Evolutionary conservation across 2,329 filamentous ascomycete species (phyloP).

Genomic region (Calonectria hawksworthii): DNA sequence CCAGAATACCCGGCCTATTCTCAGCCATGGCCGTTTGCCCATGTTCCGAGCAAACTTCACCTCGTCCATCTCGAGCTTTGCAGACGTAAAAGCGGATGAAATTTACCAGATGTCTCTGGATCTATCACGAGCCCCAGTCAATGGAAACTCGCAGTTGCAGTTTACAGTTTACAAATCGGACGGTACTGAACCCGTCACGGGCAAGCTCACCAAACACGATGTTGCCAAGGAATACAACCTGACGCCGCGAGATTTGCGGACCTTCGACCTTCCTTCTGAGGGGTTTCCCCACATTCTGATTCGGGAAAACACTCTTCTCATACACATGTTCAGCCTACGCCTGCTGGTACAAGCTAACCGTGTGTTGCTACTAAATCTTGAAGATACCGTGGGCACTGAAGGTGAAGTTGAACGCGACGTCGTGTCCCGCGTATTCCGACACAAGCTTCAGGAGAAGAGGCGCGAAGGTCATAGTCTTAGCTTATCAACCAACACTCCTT

Average conservation of each 20-base stretch:
- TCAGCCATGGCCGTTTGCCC: not conserved
- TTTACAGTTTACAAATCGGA: not conserved
- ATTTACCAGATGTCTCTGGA: not conserved
- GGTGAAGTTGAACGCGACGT: not conserved
- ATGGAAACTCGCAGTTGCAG: not conserved
- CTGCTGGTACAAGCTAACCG: constrained; percentile 4
- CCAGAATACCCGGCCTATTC: not conserved
- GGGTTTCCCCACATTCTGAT: constrained; percentile 10
- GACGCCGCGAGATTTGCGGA: not conserved
- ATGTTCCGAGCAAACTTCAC: not conserved
- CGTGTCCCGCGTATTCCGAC: not conserved
- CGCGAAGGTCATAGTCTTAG: not conserved
- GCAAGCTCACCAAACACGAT: constrained; percentile 6
- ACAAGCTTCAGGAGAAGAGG: not conserved
- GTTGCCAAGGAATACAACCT: not conserved
- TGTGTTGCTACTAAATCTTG: not conserved
- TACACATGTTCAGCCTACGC: constrained; percentile 4
- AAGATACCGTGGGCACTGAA: not conserved
- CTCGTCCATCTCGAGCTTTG: not conserved
- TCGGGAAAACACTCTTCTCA: not conserved
- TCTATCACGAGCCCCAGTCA: not conserved
- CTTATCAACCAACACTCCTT: not conserved
- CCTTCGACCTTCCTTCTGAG: constrained; percentile 1
- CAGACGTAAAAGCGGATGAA: not conserved
- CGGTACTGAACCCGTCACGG: not conserved